Base-by-base conservation (phyloP, 2,329 filamentous ascomycete species). In the Penicillium sp. region DNA sequence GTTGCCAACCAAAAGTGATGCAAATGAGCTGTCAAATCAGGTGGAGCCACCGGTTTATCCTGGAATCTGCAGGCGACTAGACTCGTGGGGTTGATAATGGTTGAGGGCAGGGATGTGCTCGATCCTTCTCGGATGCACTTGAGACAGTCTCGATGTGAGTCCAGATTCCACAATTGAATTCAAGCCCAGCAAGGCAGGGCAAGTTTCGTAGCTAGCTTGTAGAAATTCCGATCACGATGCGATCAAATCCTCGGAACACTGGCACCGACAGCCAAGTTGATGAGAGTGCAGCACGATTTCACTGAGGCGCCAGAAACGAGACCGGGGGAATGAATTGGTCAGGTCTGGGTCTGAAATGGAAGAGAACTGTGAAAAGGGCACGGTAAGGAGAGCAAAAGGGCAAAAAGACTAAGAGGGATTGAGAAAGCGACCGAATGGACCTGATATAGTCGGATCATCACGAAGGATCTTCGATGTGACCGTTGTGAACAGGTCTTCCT, bases 1-100 rank as follows among this genome's bases (percentile, higher is more conserved):
- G 48, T 47, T 41, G 50, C 35, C 51, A 44, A 45, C 45, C 29
- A 46, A 37, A 55, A 59, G 57, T 59, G 57, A 59, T 56, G 57
- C 57, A 56, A 59, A 55, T 59, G 57, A 59, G 56, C 56, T 60
- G 56, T 59, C 55, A 53, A 59, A 55, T 53, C 48, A 12, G 39
- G 56, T 59, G 56, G 57, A 59, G 54, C 53, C 56, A 54, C 47
- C 47, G 33, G 42, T 50, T 39, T 48, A 47, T 49, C 49, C 51
- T 54, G 44, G 56, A 48, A 57, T 55, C 51, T 58, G 53, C 56
- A 46, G 50, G 47, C 48, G 50, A 56, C 55, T 49, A 40, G 35
- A 55, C 57, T 59, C 56, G 57, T 57, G 55, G 54, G 52, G 39
- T 38, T 47, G 6, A 13, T 26, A 12, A 45, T 8, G 36, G 35